These are phyloP conservation scores for Trametes cinnabarina DNA, from an alignment of 768 basidiomycete genomes.

Conservation along the genomic window DNA sequence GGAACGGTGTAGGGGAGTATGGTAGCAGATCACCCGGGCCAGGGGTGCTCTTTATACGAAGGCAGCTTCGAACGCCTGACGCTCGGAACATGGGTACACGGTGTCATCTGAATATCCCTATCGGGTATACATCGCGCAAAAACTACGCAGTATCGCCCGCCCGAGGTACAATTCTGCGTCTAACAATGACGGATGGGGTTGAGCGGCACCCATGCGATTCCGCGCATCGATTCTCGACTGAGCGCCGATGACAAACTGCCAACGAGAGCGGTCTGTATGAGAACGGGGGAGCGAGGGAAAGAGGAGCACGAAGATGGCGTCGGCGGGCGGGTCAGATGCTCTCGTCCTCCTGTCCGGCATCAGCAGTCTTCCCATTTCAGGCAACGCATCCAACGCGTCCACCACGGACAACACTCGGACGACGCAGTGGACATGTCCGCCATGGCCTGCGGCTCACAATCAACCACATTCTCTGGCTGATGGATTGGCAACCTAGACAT, in stretches of 20 bases:
- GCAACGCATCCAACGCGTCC: constrained; percentile 13
- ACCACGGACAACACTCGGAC: neutral
- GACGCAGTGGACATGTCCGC: neutral
- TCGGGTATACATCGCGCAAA: constrained; percentile 8
- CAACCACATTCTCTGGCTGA: neutral
- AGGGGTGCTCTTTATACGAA: constrained; percentile 7
- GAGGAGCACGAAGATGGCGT: constrained; percentile 1
- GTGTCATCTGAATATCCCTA: constrained; percentile 20
- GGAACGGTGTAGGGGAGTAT: neutral
- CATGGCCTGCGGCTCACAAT: too few relatives aligned
- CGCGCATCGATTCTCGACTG: neutral
- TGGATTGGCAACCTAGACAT: neutral
- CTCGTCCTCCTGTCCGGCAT: neutral
- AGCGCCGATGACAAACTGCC: neutral
- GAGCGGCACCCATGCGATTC: neutral
- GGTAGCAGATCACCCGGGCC: neutral
- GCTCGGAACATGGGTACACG: constrained; percentile 10
- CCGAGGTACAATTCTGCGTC: neutral
- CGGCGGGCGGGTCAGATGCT: constrained; percentile 8
- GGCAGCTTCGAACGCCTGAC: neutral
- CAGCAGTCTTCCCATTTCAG: neutral
- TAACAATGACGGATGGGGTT: neutral
- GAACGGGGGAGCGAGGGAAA: constrained; percentile 13
- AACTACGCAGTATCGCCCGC: neutral
- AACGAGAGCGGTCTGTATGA: neutral